Evolutionary conservation across 495 filamentous ascomycete genomes (phyloP).

Genomic region (Xylaria flabelliformis): DNA sequence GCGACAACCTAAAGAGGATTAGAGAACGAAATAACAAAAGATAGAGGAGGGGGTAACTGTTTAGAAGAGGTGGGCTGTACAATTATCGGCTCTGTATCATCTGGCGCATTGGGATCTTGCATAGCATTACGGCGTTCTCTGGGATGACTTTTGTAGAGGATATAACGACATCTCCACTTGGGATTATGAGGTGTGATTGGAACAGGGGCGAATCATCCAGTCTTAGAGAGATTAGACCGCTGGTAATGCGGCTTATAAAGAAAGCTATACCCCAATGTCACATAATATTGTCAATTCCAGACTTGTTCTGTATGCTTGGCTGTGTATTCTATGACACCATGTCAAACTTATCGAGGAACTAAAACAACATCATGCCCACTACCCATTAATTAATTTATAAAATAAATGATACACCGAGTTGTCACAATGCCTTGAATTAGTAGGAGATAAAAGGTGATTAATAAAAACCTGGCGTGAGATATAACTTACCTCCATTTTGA

Average conservation of each 20-base stretch:
- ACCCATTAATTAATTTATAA: not conserved
- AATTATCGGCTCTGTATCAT: not conserved
- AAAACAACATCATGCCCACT: not conserved
- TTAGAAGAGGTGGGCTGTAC: constrained; percentile 4
- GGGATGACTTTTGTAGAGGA: constrained; percentile 3
- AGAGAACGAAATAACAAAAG: constrained; percentile 18
- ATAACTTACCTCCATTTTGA: not conserved
- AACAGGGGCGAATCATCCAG: not conserved
- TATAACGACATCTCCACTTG: constrained; percentile 29
- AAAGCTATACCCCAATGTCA: constrained; percentile 9
- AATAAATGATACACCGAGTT: not conserved
- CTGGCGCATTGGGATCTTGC: constrained; percentile 25
- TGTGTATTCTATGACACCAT: not conserved
- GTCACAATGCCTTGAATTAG: not conserved
- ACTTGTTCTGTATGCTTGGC: not conserved
- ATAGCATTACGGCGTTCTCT: constrained; percentile 30
- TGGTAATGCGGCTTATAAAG: not conserved
- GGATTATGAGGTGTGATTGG: constrained; percentile 3
- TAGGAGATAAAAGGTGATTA: not conserved
- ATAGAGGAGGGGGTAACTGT: not conserved
- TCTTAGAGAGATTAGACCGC: not conserved
- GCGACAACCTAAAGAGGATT: constrained; percentile 66
- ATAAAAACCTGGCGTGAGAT: not conserved
- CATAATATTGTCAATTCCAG: not conserved
- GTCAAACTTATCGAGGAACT: not conserved